A percentile compares a stretch with the other conserved stretches of the same genome.
Evolutionary conservation across 306 rosid genomes (phyloP).

Genomic region (Fagus sylvatica): DNA sequence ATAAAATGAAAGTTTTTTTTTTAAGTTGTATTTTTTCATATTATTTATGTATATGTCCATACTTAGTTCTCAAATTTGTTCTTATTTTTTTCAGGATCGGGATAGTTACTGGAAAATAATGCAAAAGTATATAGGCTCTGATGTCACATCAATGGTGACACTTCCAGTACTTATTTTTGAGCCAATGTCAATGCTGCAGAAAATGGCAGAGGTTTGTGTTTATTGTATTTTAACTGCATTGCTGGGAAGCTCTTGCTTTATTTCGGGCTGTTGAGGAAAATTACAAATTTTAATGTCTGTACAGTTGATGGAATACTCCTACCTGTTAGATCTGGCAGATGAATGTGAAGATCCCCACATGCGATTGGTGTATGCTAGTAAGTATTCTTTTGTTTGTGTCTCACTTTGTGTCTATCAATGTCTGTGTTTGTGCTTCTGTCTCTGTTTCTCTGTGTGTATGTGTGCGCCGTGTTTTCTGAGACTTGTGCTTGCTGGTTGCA

Average conservation of each 20-base stretch:
- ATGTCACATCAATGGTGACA: slow-evolving; percentile 92
- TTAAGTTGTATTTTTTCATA: too few species aligned
- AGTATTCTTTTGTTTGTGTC: slow-evolving; percentile 25
- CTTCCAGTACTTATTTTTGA: slow-evolving; percentile 95
- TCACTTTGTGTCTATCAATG: not conserved
- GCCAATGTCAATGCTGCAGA: slow-evolving; percentile 97
- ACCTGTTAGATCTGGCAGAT: slow-evolving; percentile 83
- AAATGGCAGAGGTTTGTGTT: slow-evolving; percentile 85
- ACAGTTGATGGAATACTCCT: slow-evolving; percentile 93
- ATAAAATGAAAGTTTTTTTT: not conserved
- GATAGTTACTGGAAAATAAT: slow-evolving; percentile 97
- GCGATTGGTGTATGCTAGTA: slow-evolving; percentile 87
- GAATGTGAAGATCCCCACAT: slow-evolving; percentile 91
- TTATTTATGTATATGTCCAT: slow-evolving; percentile 6
- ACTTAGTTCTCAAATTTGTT: slow-evolving; percentile 21
- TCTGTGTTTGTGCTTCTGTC: not conserved
- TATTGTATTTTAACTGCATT: slow-evolving; percentile 15
- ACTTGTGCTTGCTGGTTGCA: slow-evolving; percentile 41
- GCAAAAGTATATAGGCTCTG: slow-evolving; percentile 90
- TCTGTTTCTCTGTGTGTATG: not conserved
- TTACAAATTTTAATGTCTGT: slow-evolving; percentile 17
- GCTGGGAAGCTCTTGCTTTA: slow-evolving; percentile 7
- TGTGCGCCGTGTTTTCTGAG: slow-evolving; percentile 17
- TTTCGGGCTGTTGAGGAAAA: slow-evolving; percentile 20
- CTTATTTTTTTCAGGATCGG: slow-evolving; percentile 55